Base-by-base conservation (phyloP, 192 early-diverging fungal species). In the Linnemannia elongata region DNA sequence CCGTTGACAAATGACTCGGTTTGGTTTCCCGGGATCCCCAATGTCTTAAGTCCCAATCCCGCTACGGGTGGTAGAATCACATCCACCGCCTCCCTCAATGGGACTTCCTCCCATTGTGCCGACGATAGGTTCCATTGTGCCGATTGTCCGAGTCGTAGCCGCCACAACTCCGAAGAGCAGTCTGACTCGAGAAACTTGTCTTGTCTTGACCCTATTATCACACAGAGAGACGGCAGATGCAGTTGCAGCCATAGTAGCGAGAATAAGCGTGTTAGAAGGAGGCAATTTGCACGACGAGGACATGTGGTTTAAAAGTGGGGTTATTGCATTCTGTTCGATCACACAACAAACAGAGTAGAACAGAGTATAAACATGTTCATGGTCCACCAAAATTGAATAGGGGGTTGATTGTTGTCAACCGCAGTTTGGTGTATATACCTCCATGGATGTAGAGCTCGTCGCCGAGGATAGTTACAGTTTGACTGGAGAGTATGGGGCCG, bases 401-500 rank as follows among this genome's bases (percentile, higher is more conserved):
- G 12, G 55, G 55, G 52, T 24, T 33, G 4, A 12, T 66, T 13
- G 5, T 30, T 41, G 22, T 54, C 38, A 71, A 38, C 35, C 15
- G 36, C 30, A 57, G 35, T 45, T 66, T 45, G 17, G 13, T 27
- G 47, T 15, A 52, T 74, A 36, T 80, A 86, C 84, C 84, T 86
- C 84, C 84, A 68, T 86, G 84, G 24, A 86, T 52, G 18, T 86
- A 86, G 60, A 86, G 75, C 49, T 86, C 84, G 71, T 86, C 84
- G 4, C 69, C 68, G n/a, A 86, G 84, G 60, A 86, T 86, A 45
- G 84, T 66, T 38, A 86, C 57, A 18, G 84, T 86, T 42, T 86
- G 84, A n/a, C 60, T 77, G 69, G 79, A 77, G 2, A 68, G 79
- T 15, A 79, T 36, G 4, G 84, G 84, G 6, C 84, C 75, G 24